Percentiles rank a stretch among this genome's conserved stretches.
Evolutionary conservation across 805 yeast genomes (phyloP).

Genomic region (Zygosaccharomyces bisporus): DNA sequence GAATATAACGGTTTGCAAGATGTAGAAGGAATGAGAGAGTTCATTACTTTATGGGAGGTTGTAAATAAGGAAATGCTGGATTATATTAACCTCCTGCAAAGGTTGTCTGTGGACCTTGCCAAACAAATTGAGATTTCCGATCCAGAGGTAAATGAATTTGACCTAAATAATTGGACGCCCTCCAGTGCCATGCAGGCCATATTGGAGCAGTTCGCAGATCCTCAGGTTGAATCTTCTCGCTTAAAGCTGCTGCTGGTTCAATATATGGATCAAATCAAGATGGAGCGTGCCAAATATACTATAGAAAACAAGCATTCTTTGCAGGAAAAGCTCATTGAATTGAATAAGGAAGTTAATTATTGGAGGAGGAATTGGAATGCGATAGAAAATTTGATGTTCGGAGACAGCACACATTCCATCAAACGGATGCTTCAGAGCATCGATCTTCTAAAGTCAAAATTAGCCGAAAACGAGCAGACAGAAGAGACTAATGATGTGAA

Average conservation of each 20-base stretch:
- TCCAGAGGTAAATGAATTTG: slow-evolving; percentile 18
- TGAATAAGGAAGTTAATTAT: slow-evolving; percentile 28
- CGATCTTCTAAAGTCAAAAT: slow-evolving; percentile 20
- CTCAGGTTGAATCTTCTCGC: slow-evolving; percentile 13
- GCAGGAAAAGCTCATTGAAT: slow-evolving; percentile 19
- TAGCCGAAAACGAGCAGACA: slow-evolving; percentile 5
- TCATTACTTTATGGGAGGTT: slow-evolving; percentile 18
- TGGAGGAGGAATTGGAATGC: slow-evolving; percentile 34
- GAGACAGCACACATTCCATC: slow-evolving; percentile 31
- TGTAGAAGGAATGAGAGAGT: slow-evolving; percentile 17
- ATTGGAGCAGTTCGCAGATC: slow-evolving; percentile 20
- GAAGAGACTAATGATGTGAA: slow-evolving; percentile 6
- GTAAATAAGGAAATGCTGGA: slow-evolving; percentile 22
- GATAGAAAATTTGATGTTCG: slow-evolving; percentile 33
- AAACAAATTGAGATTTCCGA: slow-evolving; percentile 27
- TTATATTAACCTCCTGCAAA: slow-evolving; percentile 26
- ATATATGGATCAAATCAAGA: slow-evolving; percentile 29
- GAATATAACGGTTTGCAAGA: slow-evolving; percentile 7
- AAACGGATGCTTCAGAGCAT: slow-evolving; percentile 29
- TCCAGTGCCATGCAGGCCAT: slow-evolving; percentile 21
- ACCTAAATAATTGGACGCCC: slow-evolving; percentile 26
- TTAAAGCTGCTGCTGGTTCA: slow-evolving; percentile 19
- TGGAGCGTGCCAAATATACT: slow-evolving; percentile 32
- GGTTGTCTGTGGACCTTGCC: slow-evolving; percentile 30
- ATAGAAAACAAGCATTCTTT: slow-evolving; percentile 31